phyloP scores from a whole-genome alignment of 805 yeast species.

The Helenozyma baotianmanensis region DNA sequence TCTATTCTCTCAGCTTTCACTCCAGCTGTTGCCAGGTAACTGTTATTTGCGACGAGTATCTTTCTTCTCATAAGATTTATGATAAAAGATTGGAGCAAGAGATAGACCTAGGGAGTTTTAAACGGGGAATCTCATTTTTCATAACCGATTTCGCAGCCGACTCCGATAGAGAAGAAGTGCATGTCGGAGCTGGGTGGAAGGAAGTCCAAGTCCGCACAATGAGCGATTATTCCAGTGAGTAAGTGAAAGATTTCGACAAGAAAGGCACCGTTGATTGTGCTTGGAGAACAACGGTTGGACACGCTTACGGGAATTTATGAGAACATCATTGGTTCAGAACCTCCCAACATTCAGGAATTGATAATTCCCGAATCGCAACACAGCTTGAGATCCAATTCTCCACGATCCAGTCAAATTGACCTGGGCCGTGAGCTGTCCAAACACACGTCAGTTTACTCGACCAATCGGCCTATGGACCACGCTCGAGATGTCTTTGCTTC shows the following conservation, averaged over 20 bases:
- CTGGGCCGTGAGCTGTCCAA: too few species aligned
- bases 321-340: conserved; percentile 11
- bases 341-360: too few species aligned
- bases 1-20: conserved; percentile 25
- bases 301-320: conserved; percentile 25
- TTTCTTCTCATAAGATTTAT: conserved; percentile 28
- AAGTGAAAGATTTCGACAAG: conserved; percentile 29
- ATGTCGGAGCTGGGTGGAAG: conserved; percentile 16
- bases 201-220: conserved; percentile 30
- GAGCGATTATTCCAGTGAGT: conserved; percentile 37
- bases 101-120: conserved; percentile 32
- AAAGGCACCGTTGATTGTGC: conserved; percentile 11
- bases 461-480: conserved; percentile 24
- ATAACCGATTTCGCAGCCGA: conserved; percentile 17
- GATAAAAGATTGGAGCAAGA: conserved; percentile 21
- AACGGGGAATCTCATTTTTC: conserved; percentile 34
- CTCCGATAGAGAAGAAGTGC: conserved; percentile 21
- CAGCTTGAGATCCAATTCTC: too few species aligned
- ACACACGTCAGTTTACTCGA: conserved; percentile 27
- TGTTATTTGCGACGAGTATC: conserved; percentile 36
- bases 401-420: too few species aligned
- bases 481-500: conserved; percentile 20
- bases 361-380: too few species aligned
- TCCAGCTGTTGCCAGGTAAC: conserved; percentile 27
- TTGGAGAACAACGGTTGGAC: conserved; percentile 17